These are phyloP conservation scores for Pseudisothecium myosuroides DNA, from an alignment of 225 moss, liverwort and hornwort species.

Conservation along the genomic window DNA sequence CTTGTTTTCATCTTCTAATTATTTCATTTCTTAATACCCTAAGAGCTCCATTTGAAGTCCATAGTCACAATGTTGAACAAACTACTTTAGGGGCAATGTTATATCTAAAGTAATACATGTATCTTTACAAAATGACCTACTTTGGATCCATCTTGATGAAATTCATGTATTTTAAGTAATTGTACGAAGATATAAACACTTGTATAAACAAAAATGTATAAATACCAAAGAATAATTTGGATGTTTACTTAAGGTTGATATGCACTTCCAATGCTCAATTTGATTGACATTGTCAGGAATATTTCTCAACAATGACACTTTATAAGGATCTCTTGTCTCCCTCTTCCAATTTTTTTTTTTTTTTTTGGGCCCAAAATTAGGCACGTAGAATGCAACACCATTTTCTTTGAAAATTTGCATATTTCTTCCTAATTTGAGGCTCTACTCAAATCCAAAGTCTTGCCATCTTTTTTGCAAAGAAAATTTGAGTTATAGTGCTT, in stretches of 20 bases:
- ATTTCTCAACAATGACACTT: not conserved
- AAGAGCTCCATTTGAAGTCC: not conserved
- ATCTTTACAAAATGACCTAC: no score
- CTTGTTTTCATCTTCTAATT: not conserved
- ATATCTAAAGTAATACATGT: no score
- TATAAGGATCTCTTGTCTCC: not conserved
- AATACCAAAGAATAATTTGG: not conserved
- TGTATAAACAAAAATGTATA: not conserved
- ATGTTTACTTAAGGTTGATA: not conserved
- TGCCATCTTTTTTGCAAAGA: rapidly evolving
- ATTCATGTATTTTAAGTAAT: not conserved
- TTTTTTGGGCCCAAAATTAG: rapidly evolving
- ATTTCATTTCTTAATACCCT: not conserved
- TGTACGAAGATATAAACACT: no score
- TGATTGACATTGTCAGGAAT: not conserved
- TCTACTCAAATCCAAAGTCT: not conserved
- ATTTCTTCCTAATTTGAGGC: not conserved
- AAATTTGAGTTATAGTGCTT: rapidly evolving
- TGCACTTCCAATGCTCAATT: not conserved
- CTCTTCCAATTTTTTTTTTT: no score
- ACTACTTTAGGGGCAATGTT: not conserved
- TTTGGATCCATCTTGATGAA: no score
- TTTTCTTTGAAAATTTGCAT: not conserved
- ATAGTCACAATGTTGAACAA: not conserved
- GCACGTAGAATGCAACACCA: rapidly evolving